Percentiles rank a stretch among this genome's conserved stretches.
Evolutionary conservation across 2,329 filamentous ascomycete genomes (phyloP).

Genomic region (Fonsecaea monophora): DNA sequence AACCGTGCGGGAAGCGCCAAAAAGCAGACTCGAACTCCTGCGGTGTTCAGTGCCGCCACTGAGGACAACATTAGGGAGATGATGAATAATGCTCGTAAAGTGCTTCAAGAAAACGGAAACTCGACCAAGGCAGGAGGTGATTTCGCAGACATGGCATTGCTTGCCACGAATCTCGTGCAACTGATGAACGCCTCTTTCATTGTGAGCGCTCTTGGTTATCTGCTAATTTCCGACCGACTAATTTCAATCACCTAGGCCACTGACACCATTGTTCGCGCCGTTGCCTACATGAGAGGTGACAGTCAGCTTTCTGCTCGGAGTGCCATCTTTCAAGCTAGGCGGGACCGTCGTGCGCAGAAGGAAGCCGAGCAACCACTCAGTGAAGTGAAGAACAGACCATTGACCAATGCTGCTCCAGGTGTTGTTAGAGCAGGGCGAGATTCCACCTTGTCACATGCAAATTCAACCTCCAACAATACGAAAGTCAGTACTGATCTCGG

Average conservation of each 20-base stretch:
- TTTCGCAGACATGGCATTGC: constrained; percentile 8
- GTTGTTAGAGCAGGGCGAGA: not conserved
- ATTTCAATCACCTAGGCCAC: constrained; percentile 9
- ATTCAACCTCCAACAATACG: not conserved
- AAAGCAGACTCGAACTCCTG: constrained; percentile 10
- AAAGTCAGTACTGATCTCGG: not conserved
- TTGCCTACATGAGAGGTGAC: constrained; percentile 23
- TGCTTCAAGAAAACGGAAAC: constrained; percentile 4
- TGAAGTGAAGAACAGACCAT: not conserved
- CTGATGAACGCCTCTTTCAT: constrained; percentile 26
- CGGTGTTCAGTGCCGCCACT: constrained; percentile 8
- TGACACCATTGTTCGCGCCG: constrained; percentile 24
- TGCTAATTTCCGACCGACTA: constrained; percentile 1
- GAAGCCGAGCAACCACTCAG: constrained; percentile 1
- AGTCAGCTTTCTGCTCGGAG: constrained; percentile 9
- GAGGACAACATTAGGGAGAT: constrained; percentile 12
- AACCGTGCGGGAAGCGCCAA: not conserved
- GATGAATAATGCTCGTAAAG: constrained; percentile 14
- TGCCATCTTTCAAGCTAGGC: constrained; percentile 11
- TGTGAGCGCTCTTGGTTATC: constrained; percentile 8
- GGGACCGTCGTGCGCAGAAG: constrained; percentile 15
- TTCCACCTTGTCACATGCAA: not conserved
- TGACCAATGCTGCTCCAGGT: not conserved
- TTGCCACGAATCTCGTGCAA: constrained; percentile 23
- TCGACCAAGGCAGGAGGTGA: constrained; percentile 2